These are phyloP conservation scores for Colletotrichum agaves DNA, from an alignment of 2,329 filamentous ascomycete species.

Conservation along the genomic window DNA sequence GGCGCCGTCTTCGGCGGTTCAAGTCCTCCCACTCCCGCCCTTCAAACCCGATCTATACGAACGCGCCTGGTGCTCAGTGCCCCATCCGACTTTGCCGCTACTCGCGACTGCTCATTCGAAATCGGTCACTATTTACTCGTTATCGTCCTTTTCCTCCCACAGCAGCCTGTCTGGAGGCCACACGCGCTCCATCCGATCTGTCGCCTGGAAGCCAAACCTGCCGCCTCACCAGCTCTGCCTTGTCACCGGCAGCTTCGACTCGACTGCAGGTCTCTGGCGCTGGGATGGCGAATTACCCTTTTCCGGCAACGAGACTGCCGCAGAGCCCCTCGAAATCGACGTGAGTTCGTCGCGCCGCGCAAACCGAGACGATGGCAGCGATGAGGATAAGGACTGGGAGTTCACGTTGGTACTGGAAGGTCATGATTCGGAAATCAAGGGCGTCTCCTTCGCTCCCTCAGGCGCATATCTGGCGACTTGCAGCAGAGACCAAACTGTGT, in stretches of 20 bases:
- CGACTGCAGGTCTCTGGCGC: constrained; percentile 87
- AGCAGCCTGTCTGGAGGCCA: constrained; percentile 87
- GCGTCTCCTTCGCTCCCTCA: constrained; percentile 77
- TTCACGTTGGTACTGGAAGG: constrained; percentile 93
- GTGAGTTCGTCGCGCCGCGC: constrained; percentile 40
- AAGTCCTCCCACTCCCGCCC: constrained; percentile 58
- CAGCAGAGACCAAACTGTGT: constrained; percentile 91
- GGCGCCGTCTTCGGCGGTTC: constrained; percentile 28
- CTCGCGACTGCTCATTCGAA: constrained; percentile 91
- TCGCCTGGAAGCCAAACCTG: constrained; percentile 82
- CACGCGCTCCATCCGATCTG: constrained; percentile 85
- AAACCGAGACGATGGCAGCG: constrained; percentile 49
- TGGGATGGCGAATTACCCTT: constrained; percentile 61
- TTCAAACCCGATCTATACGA: constrained; percentile 69
- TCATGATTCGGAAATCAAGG: constrained; percentile 93
- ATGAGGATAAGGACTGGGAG: constrained; percentile 86
- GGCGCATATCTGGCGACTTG: constrained; percentile 89
- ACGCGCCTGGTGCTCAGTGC: constrained; percentile 86
- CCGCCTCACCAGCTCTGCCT: constrained; percentile 75
- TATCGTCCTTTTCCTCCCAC: constrained; percentile 81
- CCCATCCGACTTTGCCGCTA: constrained; percentile 88
- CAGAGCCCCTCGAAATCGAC: constrained; percentile 54
- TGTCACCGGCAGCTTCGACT: constrained; percentile 93
- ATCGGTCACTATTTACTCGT: constrained; percentile 88
- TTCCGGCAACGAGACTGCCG: constrained; percentile 31